These are phyloP conservation scores for Trifolium repens DNA, from an alignment of 306 rosid genomes.

Conservation along the genomic window DNA sequence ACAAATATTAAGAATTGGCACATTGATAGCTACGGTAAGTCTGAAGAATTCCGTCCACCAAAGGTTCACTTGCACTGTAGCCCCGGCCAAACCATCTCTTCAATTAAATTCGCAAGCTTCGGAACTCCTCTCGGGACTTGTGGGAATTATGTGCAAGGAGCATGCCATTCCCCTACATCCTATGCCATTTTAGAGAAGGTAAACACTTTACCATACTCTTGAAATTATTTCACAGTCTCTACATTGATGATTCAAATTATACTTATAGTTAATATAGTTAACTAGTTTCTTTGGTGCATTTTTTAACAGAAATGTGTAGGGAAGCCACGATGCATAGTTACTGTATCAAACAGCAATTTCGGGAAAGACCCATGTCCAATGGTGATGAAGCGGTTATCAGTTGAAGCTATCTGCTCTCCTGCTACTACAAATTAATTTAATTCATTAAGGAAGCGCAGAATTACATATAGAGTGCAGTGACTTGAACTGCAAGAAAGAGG, in stretches of 20 bases:
- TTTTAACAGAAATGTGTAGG: slow-evolving; percentile 65
- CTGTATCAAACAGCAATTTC: slow-evolving; percentile 56
- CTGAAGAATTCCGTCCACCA: slow-evolving; percentile 50
- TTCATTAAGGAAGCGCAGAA: slow-evolving; percentile 5
- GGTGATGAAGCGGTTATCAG: slow-evolving; percentile 57
- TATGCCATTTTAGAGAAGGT: slow-evolving; percentile 68
- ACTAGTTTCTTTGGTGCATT: background rate
- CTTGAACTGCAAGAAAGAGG: slow-evolving; percentile 50
- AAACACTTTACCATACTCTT: slow-evolving; percentile 8
- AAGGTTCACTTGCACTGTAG: slow-evolving; percentile 65
- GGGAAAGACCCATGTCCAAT: slow-evolving; percentile 76
- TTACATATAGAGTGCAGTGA: slow-evolving; percentile 41
- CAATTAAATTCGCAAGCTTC: slow-evolving; percentile 80
- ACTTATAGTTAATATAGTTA: background rate
- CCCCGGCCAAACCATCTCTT: slow-evolving; percentile 65
- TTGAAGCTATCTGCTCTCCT: slow-evolving; percentile 69
- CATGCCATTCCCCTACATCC: slow-evolving; percentile 71
- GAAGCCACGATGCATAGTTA: slow-evolving; percentile 54
- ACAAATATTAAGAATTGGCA: slow-evolving; percentile 54
- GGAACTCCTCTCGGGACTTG: slow-evolving; percentile 86
- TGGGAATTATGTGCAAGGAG: slow-evolving; percentile 67
- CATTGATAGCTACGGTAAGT: slow-evolving; percentile 48
- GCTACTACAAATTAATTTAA: slow-evolving; percentile 45
- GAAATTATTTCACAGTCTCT: slow-evolving; percentile 16
- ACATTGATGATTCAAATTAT: background rate